Evolutionary conservation across 495 filamentous ascomycete genomes (phyloP), one percentile per base, ranked within the genome.

Genomic region (Penicillium cataractarum): DNA sequence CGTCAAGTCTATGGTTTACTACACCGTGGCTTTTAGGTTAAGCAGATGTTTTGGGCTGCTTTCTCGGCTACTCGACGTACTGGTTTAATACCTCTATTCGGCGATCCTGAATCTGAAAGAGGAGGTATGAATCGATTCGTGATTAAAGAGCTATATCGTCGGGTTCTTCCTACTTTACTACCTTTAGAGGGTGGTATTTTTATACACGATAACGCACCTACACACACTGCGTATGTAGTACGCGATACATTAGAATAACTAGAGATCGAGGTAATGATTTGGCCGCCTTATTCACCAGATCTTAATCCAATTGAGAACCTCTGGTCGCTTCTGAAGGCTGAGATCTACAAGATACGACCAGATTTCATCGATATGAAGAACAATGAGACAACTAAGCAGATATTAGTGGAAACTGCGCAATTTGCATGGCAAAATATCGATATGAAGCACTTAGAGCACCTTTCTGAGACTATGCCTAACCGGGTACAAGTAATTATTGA

Each of bases 251-350:
- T 65, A 29, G 50, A 27, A 15, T 31, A 48, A 13, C 32, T 60
- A 9, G 35, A 33, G 9, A 15, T 29, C 15, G 54, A 61, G 24
- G 57, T 74, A 17, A 59, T 68, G 60, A 58, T 70, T 12, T 69
- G 64, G 59, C 70, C 70, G 13, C 65, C 63, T 7, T 55, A 67
- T 44, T 73, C 70, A 0, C 72, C 68, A n/a, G 64, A 72, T 67
- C 48, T 74, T 3, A 74, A 70, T 55, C 71, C 66, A 19, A 76
- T 74, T 61, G 67, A 74, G 39, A 66, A 72, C 42, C 58, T 71
- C 0, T 73, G 68, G 64, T 62, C 62, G 0, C 54, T 67, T 12
- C 54, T 75, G 7, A 72, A 72, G 24, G 40, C 48, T 6, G 52
- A 59, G 19, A 64, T 64, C 48, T 64, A 64, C 40, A 13, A 64